phyloP scores from a whole-genome alignment of 2,329 filamentous ascomycete species.

The Dothistroma septosporum region DNA sequence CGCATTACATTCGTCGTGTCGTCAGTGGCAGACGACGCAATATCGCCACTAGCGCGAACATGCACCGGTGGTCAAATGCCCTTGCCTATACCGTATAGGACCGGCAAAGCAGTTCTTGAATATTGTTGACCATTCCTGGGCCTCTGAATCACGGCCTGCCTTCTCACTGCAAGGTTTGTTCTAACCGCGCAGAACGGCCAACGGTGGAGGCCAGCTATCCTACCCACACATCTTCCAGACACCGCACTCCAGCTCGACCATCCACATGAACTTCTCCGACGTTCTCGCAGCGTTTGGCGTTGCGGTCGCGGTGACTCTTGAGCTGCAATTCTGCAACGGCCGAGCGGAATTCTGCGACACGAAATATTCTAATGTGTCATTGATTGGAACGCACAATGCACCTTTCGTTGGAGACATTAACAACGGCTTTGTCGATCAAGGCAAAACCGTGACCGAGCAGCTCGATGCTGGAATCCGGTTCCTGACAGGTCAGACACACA shows the following conservation, averaged over 20 bases:
- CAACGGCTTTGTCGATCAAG: slow-evolving; percentile 42
- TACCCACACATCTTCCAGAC: too few relatives aligned
- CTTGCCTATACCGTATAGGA: neutral
- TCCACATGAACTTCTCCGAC: neutral
- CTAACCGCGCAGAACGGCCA: too few relatives aligned
- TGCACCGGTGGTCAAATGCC: neutral
- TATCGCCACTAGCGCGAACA: neutral
- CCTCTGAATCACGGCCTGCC: too few relatives aligned
- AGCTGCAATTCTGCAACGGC: slow-evolving; percentile 51
- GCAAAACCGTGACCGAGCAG: slow-evolving; percentile 54
- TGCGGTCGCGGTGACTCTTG: neutral
- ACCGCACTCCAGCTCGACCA: neutral
- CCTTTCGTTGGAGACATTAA: slow-evolving; percentile 61
- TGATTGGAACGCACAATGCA: slow-evolving; percentile 61
- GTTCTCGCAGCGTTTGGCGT: neutral
- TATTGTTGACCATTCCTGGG: neutral
- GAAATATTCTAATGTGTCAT: slow-evolving; percentile 56
- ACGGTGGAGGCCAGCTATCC: too few relatives aligned
- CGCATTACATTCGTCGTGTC: neutral
- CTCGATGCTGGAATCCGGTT: slow-evolving; percentile 60
- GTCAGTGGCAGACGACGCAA: neutral
- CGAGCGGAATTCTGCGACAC: slow-evolving; percentile 52
- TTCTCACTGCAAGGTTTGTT: too few relatives aligned
- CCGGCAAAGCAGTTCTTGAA: neutral
- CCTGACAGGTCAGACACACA: slow-evolving; percentile 61